These are phyloP conservation scores for Talaromyces atroroseus DNA, from an alignment of 2,329 filamentous ascomycete species.

Conservation along the genomic window DNA sequence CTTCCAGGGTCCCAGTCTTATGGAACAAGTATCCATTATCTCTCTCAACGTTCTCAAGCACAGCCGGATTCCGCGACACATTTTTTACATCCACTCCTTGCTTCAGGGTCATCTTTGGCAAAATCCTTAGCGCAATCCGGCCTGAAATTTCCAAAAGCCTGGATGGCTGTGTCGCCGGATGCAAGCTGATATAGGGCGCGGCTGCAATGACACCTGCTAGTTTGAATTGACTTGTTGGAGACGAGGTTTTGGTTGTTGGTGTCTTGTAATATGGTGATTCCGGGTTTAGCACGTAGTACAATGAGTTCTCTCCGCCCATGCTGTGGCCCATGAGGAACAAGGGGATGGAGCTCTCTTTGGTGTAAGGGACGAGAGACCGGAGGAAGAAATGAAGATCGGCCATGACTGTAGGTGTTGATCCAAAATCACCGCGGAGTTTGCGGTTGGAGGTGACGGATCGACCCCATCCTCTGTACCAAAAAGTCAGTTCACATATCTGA, in stretches of 20 bases:
- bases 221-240: constrained; percentile 1
- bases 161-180: constrained; percentile 57
- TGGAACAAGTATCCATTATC: constrained; percentile 56
- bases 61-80: constrained; percentile 52
- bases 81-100: neutral
- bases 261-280: constrained; percentile 20
- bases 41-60: neutral
- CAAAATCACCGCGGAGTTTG: constrained; percentile 64
- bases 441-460: constrained; percentile 56
- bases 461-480: constrained; percentile 64
- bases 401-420: constrained; percentile 66
- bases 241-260: constrained; percentile 20
- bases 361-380: constrained; percentile 49
- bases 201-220: constrained; percentile 57
- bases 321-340: constrained; percentile 85
- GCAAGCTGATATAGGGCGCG: constrained; percentile 73
- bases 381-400: constrained; percentile 75
- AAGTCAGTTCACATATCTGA: neutral
- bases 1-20: constrained; percentile 79
- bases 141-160: constrained; percentile 8
- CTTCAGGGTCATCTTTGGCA: constrained; percentile 11
- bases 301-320: constrained; percentile 78
- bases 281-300: constrained; percentile 52
- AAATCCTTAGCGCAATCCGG: neutral
- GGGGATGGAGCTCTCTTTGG: constrained; percentile 31